phyloP scores from a whole-genome alignment of 2,329 filamentous ascomycete species.

The Endoconidiophora polonica region DNA sequence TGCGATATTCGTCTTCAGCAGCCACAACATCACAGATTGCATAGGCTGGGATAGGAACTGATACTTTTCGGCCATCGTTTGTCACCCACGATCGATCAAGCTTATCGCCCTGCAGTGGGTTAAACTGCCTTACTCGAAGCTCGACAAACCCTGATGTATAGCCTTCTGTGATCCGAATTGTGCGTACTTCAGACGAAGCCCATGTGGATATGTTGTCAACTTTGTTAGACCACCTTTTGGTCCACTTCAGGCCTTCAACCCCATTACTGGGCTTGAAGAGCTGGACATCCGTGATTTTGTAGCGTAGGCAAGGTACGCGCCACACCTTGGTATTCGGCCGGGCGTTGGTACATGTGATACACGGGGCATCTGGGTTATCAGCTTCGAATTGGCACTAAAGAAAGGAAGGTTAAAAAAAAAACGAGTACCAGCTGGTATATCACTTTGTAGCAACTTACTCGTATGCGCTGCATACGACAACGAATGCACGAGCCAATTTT shows the following conservation, averaged over 20 bases:
- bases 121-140: conserved; percentile 36
- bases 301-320: conserved; percentile 40
- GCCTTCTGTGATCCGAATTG: conserved; percentile 35
- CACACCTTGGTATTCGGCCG: conserved; percentile 30
- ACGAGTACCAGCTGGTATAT: conserved; percentile 1
- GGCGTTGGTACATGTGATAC: conserved; percentile 37
- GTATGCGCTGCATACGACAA: conserved; percentile 45
- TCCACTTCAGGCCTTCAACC: conserved; percentile 43
- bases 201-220: conserved; percentile 39
- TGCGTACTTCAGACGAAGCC: conserved; percentile 33
- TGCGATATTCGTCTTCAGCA: conserved; percentile 30
- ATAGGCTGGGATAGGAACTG: conserved; percentile 36
- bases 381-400: conserved; percentile 35
- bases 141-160: conserved; percentile 32
- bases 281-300: conserved; percentile 41
- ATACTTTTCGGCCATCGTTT: conserved; percentile 25
- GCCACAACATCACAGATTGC: conserved; percentile 39
- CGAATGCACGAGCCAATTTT: conserved; percentile 42
- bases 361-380: conserved; percentile 29
- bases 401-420: conserved; percentile 2
- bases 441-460: conserved; percentile 27
- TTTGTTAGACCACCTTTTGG: conserved; percentile 38
- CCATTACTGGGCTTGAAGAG: conserved; percentile 39
- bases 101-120: conserved; percentile 37
- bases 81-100: conserved; percentile 36